Evolutionary conservation across 2,329 filamentous ascomycete genomes (phyloP), one percentile per base, ranked within the genome.

Genomic region (Dothistroma pini): DNA sequence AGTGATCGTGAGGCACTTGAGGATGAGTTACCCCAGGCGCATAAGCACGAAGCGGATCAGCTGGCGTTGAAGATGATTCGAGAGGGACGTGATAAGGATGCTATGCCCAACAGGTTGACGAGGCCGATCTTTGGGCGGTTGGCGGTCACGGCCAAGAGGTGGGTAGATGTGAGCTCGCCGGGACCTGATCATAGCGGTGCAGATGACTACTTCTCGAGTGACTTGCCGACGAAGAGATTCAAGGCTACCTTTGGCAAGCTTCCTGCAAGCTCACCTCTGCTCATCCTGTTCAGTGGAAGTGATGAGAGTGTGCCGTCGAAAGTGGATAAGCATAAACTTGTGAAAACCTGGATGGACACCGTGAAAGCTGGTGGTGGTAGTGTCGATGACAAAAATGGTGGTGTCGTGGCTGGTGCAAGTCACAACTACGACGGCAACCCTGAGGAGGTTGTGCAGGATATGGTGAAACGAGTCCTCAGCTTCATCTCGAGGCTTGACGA

Each of bases 151-250:
- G 84, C 86, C 8, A 77, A 77, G 51, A 73, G 87, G 48, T 88
- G 85, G 72, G 71, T 87, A 38, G 84, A 83, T 52, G 75, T 89
- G 7, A 77, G 81, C 0, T 83, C 80, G 22, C 84, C 84, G 0
- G 78, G 77, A 19, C 84, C 84, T 0, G 77, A 79, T 52, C 75
- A 79, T 55, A 80, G 86, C 5, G 89, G 88, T 10, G 88, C 90
- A 61, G 93, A 97, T 72, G 93, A 96, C 72, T 91, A 89, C 71
- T 96, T 96, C 77, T 93, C 89, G n/a, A 87, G 86, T 2, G 89
- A 95, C 71, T 77, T 95, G n/a, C 74, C 78, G 0, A 82, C 85
- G 48, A 79, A 83, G 34, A 78, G 80, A 19, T 77, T 92, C 7
- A 70, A 75, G 25, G 73, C 73, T 14, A 88, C 87, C n/a, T 96